Evolutionary conservation across 306 rosid species (phyloP).

Genomic region (Dicorynia guianensis): DNA sequence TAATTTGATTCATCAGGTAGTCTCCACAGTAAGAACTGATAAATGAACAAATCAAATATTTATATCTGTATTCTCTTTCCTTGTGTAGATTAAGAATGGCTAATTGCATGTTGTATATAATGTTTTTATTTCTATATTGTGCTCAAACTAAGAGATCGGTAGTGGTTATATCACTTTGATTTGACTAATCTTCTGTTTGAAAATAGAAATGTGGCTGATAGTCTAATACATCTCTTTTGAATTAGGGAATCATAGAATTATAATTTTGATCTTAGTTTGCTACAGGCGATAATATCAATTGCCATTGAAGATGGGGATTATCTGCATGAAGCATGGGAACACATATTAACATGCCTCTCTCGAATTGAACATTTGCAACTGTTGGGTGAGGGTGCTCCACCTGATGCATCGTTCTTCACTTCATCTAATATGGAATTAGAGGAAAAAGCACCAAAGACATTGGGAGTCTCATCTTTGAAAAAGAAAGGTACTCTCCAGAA

Average conservation of each 20-base stretch:
- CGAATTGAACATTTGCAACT: slow-evolving; percentile 96
- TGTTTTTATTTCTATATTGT: slow-evolving; percentile 11
- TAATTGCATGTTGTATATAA: slow-evolving; percentile 19
- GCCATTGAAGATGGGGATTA: slow-evolving; percentile 97
- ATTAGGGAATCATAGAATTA: neutral
- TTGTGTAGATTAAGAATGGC: slow-evolving; percentile 7
- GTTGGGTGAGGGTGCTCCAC: slow-evolving; percentile 97
- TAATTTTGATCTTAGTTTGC: slow-evolving; percentile 37
- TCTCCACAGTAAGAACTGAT: slow-evolving; percentile 9
- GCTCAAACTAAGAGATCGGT: slow-evolving; percentile 23
- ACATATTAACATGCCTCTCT: slow-evolving; percentile 94
- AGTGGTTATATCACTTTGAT: slow-evolving; percentile 30
- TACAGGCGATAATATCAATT: slow-evolving; percentile 88
- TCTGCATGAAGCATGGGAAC: slow-evolving; percentile 98
- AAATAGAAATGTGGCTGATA: slow-evolving; percentile 27
- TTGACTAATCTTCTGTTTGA: slow-evolving; percentile 27
- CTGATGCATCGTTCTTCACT: slow-evolving; percentile 87
- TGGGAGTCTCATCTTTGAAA: slow-evolving; percentile 78
- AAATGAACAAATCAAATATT: slow-evolving; percentile 29
- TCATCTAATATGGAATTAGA: slow-evolving; percentile 73
- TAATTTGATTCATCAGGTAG: slow-evolving; percentile 19
- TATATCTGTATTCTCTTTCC: slow-evolving; percentile 23
- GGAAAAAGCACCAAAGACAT: slow-evolving; percentile 67
- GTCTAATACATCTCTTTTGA: neutral
- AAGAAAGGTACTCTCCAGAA: slow-evolving; percentile 86